Base-by-base conservation (phyloP, 768 basidiomycete species). In the Russula compacta region DNA sequence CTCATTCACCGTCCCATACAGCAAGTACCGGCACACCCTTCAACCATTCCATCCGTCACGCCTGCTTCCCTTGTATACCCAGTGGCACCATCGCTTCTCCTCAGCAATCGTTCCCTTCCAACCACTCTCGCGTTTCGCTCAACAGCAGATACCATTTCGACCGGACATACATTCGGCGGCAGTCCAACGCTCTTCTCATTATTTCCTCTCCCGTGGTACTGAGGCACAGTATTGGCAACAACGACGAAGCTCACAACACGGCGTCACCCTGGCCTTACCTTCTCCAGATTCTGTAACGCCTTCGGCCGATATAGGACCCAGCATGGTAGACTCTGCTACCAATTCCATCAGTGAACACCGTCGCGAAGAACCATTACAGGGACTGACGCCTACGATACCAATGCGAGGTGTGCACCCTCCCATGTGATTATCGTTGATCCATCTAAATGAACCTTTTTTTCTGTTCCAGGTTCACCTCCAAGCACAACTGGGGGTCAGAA, bases 401-500 rank as follows among this genome's bases (percentile, higher is more conserved):
- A 47, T 11, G 11, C 24, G 6, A 32, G 35, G 50, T 36, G 29
- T 19, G 11, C 12, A n/a, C 47, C 5, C 24, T 47, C 6, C 24
- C 12, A 6, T 48, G 47, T 32, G 14, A 48, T 48, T 4, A 12
- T 21, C 35, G 35, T 14, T 19, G n/a, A 11, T 51, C 19, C 38
- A n/a, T 51, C 60, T 52, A 35, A 50, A 57, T 50, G 40, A 54
- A n/a, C 48, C 43, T 44, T 48, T 11, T 38, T 59, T 38, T 38
- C 52, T 32, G 29, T 51, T 58, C 6, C 15, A 57, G 53, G 51
- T 59, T 59, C 52, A 24, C 58, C 52, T 52, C 46, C 47, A 46
- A 53, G 49, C 47, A 19, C 62, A 19, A 10, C 35, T 15, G 40
- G 44, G 54, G 38, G 49, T 57, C 53, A 43, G 19, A 12, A n/a